phyloP scores from a whole-genome alignment of 2,329 filamentous ascomycete genomes.

The Colletotrichum spinosum region DNA sequence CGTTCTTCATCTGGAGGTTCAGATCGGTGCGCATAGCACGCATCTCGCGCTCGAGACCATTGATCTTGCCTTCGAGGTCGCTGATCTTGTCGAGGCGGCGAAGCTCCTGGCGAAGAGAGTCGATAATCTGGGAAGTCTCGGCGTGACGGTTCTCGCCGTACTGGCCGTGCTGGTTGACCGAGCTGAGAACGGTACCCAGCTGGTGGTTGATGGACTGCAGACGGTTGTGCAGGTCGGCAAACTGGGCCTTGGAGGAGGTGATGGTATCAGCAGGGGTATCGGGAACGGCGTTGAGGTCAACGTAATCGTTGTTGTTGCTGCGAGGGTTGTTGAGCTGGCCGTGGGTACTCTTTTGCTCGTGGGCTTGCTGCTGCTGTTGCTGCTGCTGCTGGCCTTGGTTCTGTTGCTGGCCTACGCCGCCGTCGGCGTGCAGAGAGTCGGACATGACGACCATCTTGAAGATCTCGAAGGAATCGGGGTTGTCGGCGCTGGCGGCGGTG shows the following conservation, averaged over 20 bases:
- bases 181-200: conserved; percentile 70
- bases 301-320: conserved; percentile 45
- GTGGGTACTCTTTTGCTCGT: conserved; percentile 42
- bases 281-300: conserved; percentile 54
- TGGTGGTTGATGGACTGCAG: conserved; percentile 80
- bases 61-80: conserved; percentile 57
- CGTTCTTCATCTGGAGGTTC: conserved; percentile 59
- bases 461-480: conserved; percentile 93
- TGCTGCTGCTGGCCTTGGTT: conserved; percentile 43
- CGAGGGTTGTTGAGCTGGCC: conserved; percentile 42
- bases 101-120: conserved; percentile 60
- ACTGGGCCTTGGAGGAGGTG: conserved; percentile 70
- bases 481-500: conserved; percentile 88
- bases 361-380: conserved; percentile 48
- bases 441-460: conserved; percentile 85
- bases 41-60: conserved; percentile 69
- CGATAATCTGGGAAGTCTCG: conserved; percentile 62
- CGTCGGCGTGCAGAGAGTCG: conserved; percentile 53
- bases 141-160: conserved; percentile 67
- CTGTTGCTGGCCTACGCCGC: conserved; percentile 41
- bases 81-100: conserved; percentile 56
- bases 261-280: conserved; percentile 62
- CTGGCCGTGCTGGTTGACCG: conserved; percentile 63
- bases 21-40: conserved; percentile 68
- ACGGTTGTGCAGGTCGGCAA: conserved; percentile 86